A percentile compares a stretch with the other conserved stretches of the same genome.
Evolutionary conservation across 371 early-diverging fungal genomes (phyloP).

Genomic region (Mucor mucedo): DNA sequence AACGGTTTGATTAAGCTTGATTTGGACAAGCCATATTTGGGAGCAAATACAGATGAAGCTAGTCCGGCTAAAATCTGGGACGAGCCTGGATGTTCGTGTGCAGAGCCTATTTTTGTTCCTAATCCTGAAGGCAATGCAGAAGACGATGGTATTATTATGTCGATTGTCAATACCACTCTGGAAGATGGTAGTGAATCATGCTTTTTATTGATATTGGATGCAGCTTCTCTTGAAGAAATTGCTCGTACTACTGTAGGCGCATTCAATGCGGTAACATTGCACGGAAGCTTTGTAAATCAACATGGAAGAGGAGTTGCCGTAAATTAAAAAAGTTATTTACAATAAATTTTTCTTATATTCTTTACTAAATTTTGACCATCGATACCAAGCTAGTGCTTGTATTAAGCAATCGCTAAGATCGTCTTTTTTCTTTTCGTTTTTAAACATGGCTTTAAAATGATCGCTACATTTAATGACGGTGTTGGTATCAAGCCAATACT

Average conservation of each 20-base stretch:
- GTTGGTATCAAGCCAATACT: slow-evolving; percentile 40
- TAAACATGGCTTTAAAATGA: slow-evolving; percentile 43
- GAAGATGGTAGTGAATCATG: slow-evolving; percentile 51
- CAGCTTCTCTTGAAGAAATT: slow-evolving; percentile 60
- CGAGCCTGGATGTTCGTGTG: slow-evolving; percentile 62
- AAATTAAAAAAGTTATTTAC: slow-evolving; percentile 27
- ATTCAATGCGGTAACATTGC: slow-evolving; percentile 51
- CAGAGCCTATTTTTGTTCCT: slow-evolving; percentile 75
- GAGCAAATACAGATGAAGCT: slow-evolving; percentile 33
- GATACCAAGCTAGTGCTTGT: slow-evolving; percentile 71
- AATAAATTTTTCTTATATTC: slow-evolving; percentile 12
- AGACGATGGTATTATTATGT: slow-evolving; percentile 71
- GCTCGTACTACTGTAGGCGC: slow-evolving; percentile 56
- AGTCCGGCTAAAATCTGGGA: slow-evolving; percentile 50
- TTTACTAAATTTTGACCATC: slow-evolving; percentile 53
- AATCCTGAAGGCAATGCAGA: slow-evolving; percentile 54
- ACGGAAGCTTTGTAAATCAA: slow-evolving; percentile 49
- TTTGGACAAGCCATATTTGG: slow-evolving; percentile 42
- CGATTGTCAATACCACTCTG: slow-evolving; percentile 50
- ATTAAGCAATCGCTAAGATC: slow-evolving; percentile 76
- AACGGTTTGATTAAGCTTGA: slow-evolving; percentile 65
- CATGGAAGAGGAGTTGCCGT: slow-evolving; percentile 45
- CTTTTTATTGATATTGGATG: slow-evolving; percentile 67
- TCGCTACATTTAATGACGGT: slow-evolving; percentile 27
- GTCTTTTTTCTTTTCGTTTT: slow-evolving; percentile 66